phyloP scores from a whole-genome alignment of 805 yeast genomes.

The Candida ovalis region DNA sequence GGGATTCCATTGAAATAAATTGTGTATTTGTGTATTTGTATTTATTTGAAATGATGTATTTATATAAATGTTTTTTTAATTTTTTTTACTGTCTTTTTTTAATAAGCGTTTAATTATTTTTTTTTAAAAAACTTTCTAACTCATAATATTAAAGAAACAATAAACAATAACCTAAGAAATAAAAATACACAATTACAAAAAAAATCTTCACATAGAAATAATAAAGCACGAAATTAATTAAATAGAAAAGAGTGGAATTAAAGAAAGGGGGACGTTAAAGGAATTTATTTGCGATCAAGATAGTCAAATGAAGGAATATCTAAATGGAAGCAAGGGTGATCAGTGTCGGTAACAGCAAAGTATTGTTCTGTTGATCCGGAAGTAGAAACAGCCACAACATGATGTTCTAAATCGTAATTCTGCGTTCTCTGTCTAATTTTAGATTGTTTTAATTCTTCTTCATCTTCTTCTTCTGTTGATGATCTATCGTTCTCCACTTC shows the following conservation, averaged over 20 bases:
- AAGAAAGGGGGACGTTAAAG: too few relatives aligned
- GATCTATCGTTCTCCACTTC: conserved; percentile 11
- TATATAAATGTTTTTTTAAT: background rate
- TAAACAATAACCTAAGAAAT: background rate
- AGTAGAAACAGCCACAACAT: conserved; percentile 20
- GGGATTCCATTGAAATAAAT: conserved; percentile 23
- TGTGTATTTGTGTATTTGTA: too few relatives aligned
- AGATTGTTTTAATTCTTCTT: conserved; percentile 28
- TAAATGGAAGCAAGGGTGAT: conserved; percentile 73
- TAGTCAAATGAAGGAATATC: conserved; percentile 55
- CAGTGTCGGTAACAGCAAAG: conserved; percentile 54
- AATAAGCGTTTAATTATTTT: background rate
- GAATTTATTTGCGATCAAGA: background rate
- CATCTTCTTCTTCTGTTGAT: conserved; percentile 22
- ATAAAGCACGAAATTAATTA: background rate
- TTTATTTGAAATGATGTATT: background rate
- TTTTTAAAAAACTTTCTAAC: background rate
- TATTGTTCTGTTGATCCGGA: conserved; percentile 13
- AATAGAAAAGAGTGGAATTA: background rate
- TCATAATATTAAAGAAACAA: background rate
- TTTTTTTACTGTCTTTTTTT: too few relatives aligned
- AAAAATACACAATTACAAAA: background rate
- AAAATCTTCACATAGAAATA: background rate
- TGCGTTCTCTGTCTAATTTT: conserved; percentile 1
- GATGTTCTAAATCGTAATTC: conserved; percentile 16